phyloP scores from a whole-genome alignment of 73 alveolate species.

The Paramecium octaurelia region DNA sequence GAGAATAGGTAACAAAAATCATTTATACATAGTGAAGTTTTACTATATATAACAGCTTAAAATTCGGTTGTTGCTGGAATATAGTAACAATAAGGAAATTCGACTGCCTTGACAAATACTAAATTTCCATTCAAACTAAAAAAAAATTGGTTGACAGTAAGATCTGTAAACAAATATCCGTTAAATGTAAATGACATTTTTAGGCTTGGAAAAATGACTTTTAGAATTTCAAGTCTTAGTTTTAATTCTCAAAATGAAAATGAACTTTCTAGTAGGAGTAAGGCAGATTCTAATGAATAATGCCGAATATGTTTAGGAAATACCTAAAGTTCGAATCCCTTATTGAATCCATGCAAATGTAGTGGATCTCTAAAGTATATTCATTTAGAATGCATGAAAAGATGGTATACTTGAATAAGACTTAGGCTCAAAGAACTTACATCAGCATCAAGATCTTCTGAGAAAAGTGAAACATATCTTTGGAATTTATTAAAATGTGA shows the following conservation, averaged over 20 bases:
- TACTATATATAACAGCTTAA: not conserved
- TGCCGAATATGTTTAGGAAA: constrained; percentile 67
- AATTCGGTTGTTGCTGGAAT: not conserved
- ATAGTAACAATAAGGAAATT: not conserved
- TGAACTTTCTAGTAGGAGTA: not conserved
- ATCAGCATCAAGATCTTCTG: constrained; percentile 1
- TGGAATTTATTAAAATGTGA: constrained; percentile 60
- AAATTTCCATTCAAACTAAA: not conserved
- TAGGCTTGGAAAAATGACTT: constrained; percentile 14
- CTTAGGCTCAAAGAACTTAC: constrained; percentile 52
- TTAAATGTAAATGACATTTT: not conserved
- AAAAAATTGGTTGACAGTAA: constrained; percentile 1
- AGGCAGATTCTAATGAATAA: not conserved
- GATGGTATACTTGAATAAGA: constrained; percentile 52
- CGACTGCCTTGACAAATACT: not conserved
- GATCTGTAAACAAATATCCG: not conserved
- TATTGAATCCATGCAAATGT: constrained; percentile 67
- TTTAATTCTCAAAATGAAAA: not conserved
- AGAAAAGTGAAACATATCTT: not conserved
- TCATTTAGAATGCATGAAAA: constrained; percentile 66
- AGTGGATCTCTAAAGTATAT: constrained; percentile 62
- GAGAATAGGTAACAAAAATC: not conserved
- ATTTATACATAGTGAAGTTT: not conserved
- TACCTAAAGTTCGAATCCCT: constrained; percentile 44
- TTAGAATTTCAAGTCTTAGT: not conserved